phyloP scores from a whole-genome alignment of 2,329 filamentous ascomycete species.

The Colletotrichum musicola region DNA sequence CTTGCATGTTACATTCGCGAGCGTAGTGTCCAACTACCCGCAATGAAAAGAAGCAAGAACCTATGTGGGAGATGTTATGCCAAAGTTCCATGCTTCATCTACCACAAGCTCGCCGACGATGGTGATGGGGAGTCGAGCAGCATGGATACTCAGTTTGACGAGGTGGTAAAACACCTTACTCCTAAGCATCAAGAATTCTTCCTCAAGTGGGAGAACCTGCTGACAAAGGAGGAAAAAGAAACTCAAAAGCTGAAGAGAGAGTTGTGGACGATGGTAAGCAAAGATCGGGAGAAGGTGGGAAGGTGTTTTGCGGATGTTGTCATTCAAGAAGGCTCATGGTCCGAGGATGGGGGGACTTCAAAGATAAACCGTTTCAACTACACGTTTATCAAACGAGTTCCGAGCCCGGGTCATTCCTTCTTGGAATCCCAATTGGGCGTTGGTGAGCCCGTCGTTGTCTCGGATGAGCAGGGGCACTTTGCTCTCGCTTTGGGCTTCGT shows the following conservation, averaged over 20 bases:
- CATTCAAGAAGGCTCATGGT: constrained; percentile 81
- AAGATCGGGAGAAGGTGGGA: constrained; percentile 87
- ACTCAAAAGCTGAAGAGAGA: constrained; percentile 88
- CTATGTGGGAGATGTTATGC: constrained; percentile 91
- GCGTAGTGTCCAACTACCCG: constrained; percentile 81
- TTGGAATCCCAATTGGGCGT: constrained; percentile 88
- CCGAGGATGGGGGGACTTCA: constrained; percentile 75
- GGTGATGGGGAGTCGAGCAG: constrained; percentile 86
- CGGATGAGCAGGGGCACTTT: constrained; percentile 95
- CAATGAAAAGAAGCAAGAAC: constrained; percentile 86
- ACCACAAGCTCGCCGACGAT: constrained; percentile 89
- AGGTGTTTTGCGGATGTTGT: constrained; percentile 91
- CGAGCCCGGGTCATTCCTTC: constrained; percentile 79
- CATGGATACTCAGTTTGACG: constrained; percentile 84
- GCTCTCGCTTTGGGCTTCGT: constrained; percentile 94
- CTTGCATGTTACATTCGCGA: constrained; percentile 88
- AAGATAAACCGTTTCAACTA: constrained; percentile 96
- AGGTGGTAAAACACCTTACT: constrained; percentile 82
- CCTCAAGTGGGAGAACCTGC: constrained; percentile 90
- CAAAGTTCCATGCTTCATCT: constrained; percentile 90
- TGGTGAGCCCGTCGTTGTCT: constrained; percentile 95
- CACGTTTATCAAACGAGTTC: constrained; percentile 80
- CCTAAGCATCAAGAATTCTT: constrained; percentile 85
- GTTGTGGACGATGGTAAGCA: constrained; percentile 95
- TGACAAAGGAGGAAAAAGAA: constrained; percentile 95